These are phyloP conservation scores for Raffaelea albimanens DNA, from an alignment of 2,329 filamentous ascomycete genomes.

Conservation along the genomic window DNA sequence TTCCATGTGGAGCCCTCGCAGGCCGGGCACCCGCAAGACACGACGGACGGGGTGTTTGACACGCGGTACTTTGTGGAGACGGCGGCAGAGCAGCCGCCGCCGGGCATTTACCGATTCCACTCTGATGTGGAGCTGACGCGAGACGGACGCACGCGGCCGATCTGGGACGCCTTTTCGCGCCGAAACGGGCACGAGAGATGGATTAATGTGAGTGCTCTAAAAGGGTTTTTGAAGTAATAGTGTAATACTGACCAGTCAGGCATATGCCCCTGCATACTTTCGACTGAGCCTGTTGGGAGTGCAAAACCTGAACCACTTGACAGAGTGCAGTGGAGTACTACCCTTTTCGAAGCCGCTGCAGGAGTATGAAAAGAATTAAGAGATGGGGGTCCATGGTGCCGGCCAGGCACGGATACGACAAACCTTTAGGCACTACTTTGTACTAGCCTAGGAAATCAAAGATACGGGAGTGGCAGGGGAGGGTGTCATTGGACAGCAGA, in stretches of 20 bases:
- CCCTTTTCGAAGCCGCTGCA: conserved; percentile 16
- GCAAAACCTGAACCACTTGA: conserved; percentile 44
- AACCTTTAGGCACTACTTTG: too few species aligned
- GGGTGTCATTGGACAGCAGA: too few species aligned
- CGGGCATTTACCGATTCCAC: conserved; percentile 26
- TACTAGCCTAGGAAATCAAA: too few species aligned
- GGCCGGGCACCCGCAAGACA: conserved; percentile 32
- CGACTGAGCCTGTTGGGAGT: conserved; percentile 47
- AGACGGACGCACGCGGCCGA: conserved; percentile 23
- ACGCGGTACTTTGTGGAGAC: conserved; percentile 36
- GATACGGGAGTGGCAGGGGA: too few species aligned
- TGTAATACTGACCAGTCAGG: too few species aligned
- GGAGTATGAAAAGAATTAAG: background rate
- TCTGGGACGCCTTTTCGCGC: conserved; percentile 28
- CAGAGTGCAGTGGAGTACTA: conserved; percentile 44
- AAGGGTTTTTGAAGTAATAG: too few species aligned
- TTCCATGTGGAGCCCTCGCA: conserved; percentile 29
- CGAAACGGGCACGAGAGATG: conserved; percentile 26
- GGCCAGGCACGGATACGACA: too few species aligned
- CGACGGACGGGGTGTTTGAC: conserved; percentile 40
- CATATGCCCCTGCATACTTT: conserved; percentile 43
- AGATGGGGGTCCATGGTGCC: background rate
- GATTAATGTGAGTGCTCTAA: conserved; percentile 24
- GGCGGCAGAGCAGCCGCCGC: conserved; percentile 18
- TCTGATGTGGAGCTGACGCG: conserved; percentile 31